phyloP scores from a whole-genome alignment of 257 asterid species.

The Verbascum thapsus region DNA sequence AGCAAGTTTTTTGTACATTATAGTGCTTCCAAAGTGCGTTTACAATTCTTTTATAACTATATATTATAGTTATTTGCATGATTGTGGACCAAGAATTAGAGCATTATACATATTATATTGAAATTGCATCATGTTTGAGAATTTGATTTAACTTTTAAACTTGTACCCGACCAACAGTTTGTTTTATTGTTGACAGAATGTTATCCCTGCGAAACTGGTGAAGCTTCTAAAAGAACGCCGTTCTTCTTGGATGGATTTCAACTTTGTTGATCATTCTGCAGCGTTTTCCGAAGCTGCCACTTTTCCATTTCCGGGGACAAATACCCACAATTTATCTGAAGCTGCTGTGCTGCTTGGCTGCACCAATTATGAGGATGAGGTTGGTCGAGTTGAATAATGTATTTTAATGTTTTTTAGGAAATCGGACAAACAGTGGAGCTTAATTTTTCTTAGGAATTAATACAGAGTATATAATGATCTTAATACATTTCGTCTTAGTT shows the following conservation, averaged over 20 bases:
- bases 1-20: too few species aligned
- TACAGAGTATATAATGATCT: background rate
- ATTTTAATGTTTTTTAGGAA: background rate
- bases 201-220: constrained; percentile 43
- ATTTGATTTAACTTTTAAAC: background rate
- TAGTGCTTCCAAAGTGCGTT: too few species aligned
- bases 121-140: background rate
- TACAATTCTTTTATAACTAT: too few species aligned
- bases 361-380: constrained; percentile 46
- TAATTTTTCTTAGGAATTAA: background rate
- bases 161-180: background rate
- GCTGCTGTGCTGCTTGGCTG: constrained; percentile 36
- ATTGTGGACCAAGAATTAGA: too few species aligned
- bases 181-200: constrained; percentile 40
- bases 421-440: background rate
- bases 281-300: constrained; percentile 36
- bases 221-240: constrained; percentile 44
- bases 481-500: background rate
- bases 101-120: too few species aligned
- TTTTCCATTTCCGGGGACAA: constrained; percentile 37
- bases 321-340: constrained; percentile 30
- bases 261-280: constrained; percentile 36
- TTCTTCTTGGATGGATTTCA: constrained; percentile 45
- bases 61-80: too few species aligned
- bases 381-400: constrained; percentile 21